Evolutionary conservation across 352 stramenopile species (phyloP), one percentile per base, ranked within the genome.

Genomic region (Globisporangium iwayamae): DNA sequence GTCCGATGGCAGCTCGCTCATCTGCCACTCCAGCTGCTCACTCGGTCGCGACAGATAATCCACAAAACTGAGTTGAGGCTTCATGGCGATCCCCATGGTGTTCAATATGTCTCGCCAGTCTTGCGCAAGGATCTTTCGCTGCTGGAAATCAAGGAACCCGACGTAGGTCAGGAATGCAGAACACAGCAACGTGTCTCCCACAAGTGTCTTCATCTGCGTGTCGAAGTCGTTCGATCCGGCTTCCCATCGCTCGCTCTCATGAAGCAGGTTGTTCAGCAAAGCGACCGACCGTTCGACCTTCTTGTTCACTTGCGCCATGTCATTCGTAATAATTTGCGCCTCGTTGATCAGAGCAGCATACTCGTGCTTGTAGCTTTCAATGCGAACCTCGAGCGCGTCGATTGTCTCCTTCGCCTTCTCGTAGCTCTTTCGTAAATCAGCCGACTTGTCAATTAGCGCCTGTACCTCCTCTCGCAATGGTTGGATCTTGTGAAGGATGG

Each of bases 171-270:
- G 77, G 66, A 99, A 99, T 0, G 94, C 96, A 51, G 96, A 96
- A 41, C 90, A 94, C 18, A 99, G 65, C 16, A 99, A 80, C 50
- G 91, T 98, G 76, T 99, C 98, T 20, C 97, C 98, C 28, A 99
- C 92, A 16, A 99, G 80, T 22, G 93, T 99, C 66, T 93, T 88
- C 74, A 99, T 93, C 68, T 99, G 96, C 18, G 85, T 73, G 66
- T 98, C 88, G 60, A 99, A 99, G 58, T 93, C 87, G 69, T 98
- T 95, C n/a, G 94, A 96, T 36, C 95, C 97, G 65, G 94, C 91
- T 65, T 98, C 87, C 98, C 98, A 99, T 45, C 98, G 94, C 58
- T 98, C 93, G 75, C 97, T 98, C 71, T 99, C 98, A 62, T 98
- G 90, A 43, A 97, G 81, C 52, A 99, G 71, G 72, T 94, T 99